Percentiles rank a stretch among this genome's conserved stretches.
phyloP scores from a whole-genome alignment of 768 basidiomycete species.

The Pulveroboletus sp. region DNA sequence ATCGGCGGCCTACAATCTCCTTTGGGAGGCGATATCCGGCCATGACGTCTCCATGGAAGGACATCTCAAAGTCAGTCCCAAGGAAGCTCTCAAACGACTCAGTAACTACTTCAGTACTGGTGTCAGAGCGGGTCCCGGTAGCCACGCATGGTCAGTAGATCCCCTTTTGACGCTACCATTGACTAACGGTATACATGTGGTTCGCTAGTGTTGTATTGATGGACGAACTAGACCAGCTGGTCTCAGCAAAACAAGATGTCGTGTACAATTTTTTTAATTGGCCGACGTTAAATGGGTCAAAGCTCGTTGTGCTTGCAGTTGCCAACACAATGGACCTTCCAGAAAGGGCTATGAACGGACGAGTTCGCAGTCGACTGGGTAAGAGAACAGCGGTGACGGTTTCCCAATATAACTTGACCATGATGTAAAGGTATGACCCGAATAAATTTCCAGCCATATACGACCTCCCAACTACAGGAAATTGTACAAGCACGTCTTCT shows the following conservation, averaged over 20 bases:
- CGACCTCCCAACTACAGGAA: conserved; percentile 65
- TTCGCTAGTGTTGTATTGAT: conserved; percentile 81
- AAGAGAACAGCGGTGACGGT: conserved; percentile 17
- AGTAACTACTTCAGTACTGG: conserved; percentile 72
- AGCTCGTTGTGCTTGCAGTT: conserved; percentile 91
- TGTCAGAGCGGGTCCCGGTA: conserved; percentile 63
- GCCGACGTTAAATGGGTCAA: conserved; percentile 86
- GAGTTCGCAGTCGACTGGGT: conserved; percentile 91
- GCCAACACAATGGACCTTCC: conserved; percentile 99
- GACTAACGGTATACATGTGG: conserved; percentile 3
- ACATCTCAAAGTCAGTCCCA: conserved; percentile 62
- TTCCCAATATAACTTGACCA: not conserved
- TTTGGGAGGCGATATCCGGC: conserved; percentile 92
- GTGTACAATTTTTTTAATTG: conserved; percentile 99
- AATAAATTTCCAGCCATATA: conserved; percentile 91
- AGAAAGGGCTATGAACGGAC: conserved; percentile 86
- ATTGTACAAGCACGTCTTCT: conserved; percentile 83
- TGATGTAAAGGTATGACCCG: conserved; percentile 67
- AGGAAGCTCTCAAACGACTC: conserved; percentile 78
- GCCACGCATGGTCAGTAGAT: conserved; percentile 76
- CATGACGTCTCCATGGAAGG: conserved; percentile 61
- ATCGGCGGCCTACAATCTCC: conserved; percentile 81
- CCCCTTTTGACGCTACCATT: not conserved
- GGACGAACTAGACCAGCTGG: conserved; percentile 97
- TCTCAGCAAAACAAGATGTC: conserved; percentile 95